phyloP scores from a whole-genome alignment of 768 basidiomycete genomes.

The Lactifluus rugatus region DNA sequence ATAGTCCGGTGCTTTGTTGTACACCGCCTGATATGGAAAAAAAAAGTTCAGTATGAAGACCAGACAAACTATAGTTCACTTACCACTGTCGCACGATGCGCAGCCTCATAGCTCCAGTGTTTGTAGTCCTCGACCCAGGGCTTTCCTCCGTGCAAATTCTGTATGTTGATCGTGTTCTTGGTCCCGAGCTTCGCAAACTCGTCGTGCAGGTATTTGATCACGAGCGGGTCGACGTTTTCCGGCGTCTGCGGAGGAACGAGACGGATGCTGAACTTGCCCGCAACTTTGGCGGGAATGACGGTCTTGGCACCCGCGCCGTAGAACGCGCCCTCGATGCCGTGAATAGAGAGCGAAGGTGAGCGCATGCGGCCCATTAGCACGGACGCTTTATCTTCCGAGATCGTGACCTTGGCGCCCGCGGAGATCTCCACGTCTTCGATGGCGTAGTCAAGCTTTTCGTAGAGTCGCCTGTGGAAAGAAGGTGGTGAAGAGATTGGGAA shows the following conservation, averaged over 20 bases:
- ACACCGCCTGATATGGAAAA: slow-evolving; percentile 35
- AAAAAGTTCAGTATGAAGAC: neutral
- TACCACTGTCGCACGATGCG: slow-evolving; percentile 74
- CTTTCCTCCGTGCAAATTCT: slow-evolving; percentile 71
- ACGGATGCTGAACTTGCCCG: slow-evolving; percentile 93
- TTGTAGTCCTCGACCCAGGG: slow-evolving; percentile 81
- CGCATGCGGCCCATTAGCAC: slow-evolving; percentile 94
- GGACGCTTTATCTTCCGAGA: slow-evolving; percentile 66
- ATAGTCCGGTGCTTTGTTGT: slow-evolving; percentile 66
- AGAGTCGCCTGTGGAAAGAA: slow-evolving; percentile 42
- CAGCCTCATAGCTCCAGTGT: slow-evolving; percentile 93
- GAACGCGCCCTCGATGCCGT: slow-evolving; percentile 96
- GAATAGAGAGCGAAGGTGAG: slow-evolving; percentile 76
- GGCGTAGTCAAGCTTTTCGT: slow-evolving; percentile 64
- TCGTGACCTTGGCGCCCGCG: slow-evolving; percentile 63
- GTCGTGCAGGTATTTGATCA: slow-evolving; percentile 53
- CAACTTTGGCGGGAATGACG: slow-evolving; percentile 84
- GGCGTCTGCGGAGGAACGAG: slow-evolving; percentile 86
- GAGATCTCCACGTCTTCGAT: slow-evolving; percentile 64
- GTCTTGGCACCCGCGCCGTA: slow-evolving; percentile 77
- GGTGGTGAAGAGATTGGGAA: neutral
- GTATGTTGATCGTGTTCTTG: slow-evolving; percentile 72
- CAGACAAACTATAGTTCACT: neutral
- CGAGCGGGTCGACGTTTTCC: slow-evolving; percentile 59
- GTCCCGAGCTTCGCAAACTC: slow-evolving; percentile 81